Percentiles rank a stretch among this genome's conserved stretches.
Conservation (phyloP, 805 yeast species). For the Saccharomycopsis microspora region DNA sequence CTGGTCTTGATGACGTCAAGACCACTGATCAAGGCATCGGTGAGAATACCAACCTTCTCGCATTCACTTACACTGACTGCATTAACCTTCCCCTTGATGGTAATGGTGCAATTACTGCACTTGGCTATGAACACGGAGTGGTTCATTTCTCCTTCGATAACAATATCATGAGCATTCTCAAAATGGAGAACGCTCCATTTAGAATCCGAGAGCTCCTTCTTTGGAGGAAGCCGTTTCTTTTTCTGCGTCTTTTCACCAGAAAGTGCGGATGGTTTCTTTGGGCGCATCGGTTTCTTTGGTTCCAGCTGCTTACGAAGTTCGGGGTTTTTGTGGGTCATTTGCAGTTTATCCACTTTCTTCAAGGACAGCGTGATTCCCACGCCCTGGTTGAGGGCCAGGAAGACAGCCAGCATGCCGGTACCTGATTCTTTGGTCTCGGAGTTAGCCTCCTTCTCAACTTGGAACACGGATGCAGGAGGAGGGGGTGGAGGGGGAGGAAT, state of each 20-base stretch:
- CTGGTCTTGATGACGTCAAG: slow-evolving; percentile 75
- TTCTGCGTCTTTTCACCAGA: slow-evolving; percentile 21
- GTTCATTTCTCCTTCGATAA: slow-evolving; percentile 68
- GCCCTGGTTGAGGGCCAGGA: slow-evolving; percentile 84
- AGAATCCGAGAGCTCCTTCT: slow-evolving; percentile 72
- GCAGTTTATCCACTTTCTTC: slow-evolving; percentile 85
- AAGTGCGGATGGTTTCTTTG: slow-evolving; percentile 69
- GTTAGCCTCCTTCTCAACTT: slow-evolving; percentile 25
- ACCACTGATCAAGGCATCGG: slow-evolving; percentile 80
- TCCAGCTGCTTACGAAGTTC: slow-evolving; percentile 47
- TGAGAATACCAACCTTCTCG: slow-evolving; percentile 59
- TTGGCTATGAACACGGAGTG: slow-evolving; percentile 87
- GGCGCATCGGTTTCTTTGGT: slow-evolving; percentile 54
- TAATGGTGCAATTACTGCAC: slow-evolving; percentile 62
- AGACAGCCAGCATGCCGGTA: slow-evolving; percentile 77
- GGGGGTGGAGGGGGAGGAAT: slow-evolving; percentile 80
- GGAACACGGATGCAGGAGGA: slow-evolving; percentile 70
- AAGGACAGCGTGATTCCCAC: slow-evolving; percentile 72
- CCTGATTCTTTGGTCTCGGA: slow-evolving; percentile 14
- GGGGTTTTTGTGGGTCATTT: slow-evolving; percentile 92
- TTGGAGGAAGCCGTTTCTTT: slow-evolving; percentile 33
- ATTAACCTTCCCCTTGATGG: slow-evolving; percentile 83
- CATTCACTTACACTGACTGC: slow-evolving; percentile 75
- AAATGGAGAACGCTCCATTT: slow-evolving; percentile 85
- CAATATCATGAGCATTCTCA: slow-evolving; percentile 49